These are phyloP conservation scores for Ceratocystis ficicola DNA, from an alignment of 2,329 filamentous ascomycete genomes.

Conservation along the genomic window DNA sequence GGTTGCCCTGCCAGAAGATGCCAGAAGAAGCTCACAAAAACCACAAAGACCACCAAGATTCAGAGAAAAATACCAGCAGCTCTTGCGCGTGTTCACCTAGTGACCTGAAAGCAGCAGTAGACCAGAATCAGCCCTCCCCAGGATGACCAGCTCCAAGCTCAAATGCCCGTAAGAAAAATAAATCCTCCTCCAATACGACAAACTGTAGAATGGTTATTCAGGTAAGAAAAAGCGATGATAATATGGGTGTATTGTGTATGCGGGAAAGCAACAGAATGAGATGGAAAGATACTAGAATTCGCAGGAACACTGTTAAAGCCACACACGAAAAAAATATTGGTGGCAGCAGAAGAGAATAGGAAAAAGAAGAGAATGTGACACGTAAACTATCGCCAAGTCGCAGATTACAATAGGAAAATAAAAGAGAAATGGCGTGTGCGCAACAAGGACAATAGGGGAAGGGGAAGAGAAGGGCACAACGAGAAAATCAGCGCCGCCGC, in stretches of 20 bases:
- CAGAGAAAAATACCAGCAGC: constrained; percentile 12
- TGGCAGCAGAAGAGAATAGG: background rate
- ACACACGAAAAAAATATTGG: background rate
- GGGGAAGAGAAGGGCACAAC: background rate
- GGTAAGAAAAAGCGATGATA: constrained; percentile 14
- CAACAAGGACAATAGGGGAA: background rate
- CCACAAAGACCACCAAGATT: constrained; percentile 8
- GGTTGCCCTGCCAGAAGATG: constrained; percentile 7
- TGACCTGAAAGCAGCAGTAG: constrained; percentile 8
- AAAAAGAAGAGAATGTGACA: background rate
- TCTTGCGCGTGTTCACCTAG: constrained; percentile 14
- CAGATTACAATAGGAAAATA: constrained; percentile 35
- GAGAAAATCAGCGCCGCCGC: background rate
- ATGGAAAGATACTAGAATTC: constrained; percentile 3
- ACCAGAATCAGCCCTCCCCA: constrained; percentile 1
- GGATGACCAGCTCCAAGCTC: constrained; percentile 18
- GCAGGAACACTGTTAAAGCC: background rate
- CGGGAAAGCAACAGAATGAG: background rate
- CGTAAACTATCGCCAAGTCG: constrained; percentile 21
- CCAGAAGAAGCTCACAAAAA: too few relatives aligned
- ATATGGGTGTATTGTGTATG: constrained; percentile 20
- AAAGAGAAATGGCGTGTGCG: constrained; percentile 25
- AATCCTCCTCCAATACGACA: constrained; percentile 19
- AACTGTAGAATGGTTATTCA: constrained; percentile 17
- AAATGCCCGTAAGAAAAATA: constrained; percentile 18